Percentiles rank a stretch among this genome's conserved stretches.
phyloP scores from a whole-genome alignment of 2,329 filamentous ascomycete genomes.

The Polychaeton citri region DNA sequence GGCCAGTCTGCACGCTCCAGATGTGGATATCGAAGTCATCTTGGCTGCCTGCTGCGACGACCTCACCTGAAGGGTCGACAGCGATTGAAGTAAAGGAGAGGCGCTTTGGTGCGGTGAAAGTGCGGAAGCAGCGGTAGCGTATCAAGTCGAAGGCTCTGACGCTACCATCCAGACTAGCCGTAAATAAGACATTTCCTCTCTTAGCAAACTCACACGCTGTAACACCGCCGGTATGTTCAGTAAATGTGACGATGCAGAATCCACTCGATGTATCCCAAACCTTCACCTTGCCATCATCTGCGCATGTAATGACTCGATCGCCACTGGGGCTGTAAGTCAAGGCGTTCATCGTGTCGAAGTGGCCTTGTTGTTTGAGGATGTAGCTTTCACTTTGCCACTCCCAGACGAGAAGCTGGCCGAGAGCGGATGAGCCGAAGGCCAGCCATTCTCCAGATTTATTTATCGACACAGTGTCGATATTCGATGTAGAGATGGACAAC shows the following conservation, averaged over 20 bases:
- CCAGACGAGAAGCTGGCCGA: slow-evolving; percentile 95
- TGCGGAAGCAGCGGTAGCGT: slow-evolving; percentile 90
- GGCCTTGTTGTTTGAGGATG: slow-evolving; percentile 93
- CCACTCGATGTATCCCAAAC: slow-evolving; percentile 95
- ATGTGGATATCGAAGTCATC: slow-evolving; percentile 97
- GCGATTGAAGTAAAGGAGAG: slow-evolving; percentile 88
- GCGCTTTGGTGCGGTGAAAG: slow-evolving; percentile 85
- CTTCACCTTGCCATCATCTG: slow-evolving; percentile 96
- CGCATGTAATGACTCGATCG: slow-evolving; percentile 80
- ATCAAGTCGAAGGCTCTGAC: slow-evolving; percentile 93
- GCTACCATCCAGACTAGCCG: slow-evolving; percentile 85
- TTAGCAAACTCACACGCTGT: slow-evolving; percentile 92
- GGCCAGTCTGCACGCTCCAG: slow-evolving; percentile 96
- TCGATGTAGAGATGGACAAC: slow-evolving; percentile 85
- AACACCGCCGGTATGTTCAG: slow-evolving; percentile 87
- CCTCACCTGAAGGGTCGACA: slow-evolving; percentile 93
- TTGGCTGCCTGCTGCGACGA: slow-evolving; percentile 85
- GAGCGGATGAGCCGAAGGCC: slow-evolving; percentile 87
- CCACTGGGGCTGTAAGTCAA: slow-evolving; percentile 89
- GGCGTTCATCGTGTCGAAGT: slow-evolving; percentile 91
- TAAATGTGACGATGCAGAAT: slow-evolving; percentile 96
- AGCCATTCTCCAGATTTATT: slow-evolving; percentile 95
- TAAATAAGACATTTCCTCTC: slow-evolving; percentile 90
- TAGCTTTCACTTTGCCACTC: slow-evolving; percentile 99
- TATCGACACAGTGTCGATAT: slow-evolving; percentile 88